Base-by-base conservation (phyloP, 2,329 filamentous ascomycete genomes). In the Paraphaeosphaeria minitans region DNA sequence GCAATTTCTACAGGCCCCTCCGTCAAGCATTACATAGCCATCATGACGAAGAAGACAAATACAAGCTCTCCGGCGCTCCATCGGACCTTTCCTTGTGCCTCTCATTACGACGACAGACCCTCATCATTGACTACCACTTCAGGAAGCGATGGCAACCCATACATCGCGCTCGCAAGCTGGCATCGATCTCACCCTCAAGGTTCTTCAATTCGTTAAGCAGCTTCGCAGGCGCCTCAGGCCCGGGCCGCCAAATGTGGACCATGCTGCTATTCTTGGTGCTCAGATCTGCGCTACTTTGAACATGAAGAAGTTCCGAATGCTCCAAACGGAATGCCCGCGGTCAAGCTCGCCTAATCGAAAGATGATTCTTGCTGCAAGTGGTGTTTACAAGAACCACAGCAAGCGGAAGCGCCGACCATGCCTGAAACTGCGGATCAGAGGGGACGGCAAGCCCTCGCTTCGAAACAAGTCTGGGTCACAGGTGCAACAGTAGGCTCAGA, bases 191-290 rank as follows among this genome's bases (percentile, higher is more conserved):
- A 74, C 75, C 29, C 73, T 75, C 63, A 73, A 72, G 61, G 70
- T 78, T 55, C 65, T 78, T 53, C 71, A 75, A 64, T 69, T 78
- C 62, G 70, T 79, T 64, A 70, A 73, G 52, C 69, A 73, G 56
- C 74, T 79, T 55, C 73, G 75, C 55, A 74, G 71, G 59, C 73
- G 75, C 55, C 68, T 75, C 46, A 70, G 72, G 67, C 71, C 67
- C 65, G 76, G 71, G 55, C 68, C 68, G 50, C 52, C 64, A 55
- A 53, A 54, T 52, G 27, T 35, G 51, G 56, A 56, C 57, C 60
- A 58, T 31, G 35, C 58, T 48, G 57, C 57, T 51, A 51, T 62
- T 52, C 69, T 74, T 70, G 68, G 71, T 63, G 58, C 55, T 37
- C 47, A 61, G 37, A 56, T 54, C 27, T 57, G 64, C 55, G 65